These are phyloP conservation scores for Termitomyces sp. DNA, from an alignment of 768 basidiomycete genomes.

Conservation along the genomic window DNA sequence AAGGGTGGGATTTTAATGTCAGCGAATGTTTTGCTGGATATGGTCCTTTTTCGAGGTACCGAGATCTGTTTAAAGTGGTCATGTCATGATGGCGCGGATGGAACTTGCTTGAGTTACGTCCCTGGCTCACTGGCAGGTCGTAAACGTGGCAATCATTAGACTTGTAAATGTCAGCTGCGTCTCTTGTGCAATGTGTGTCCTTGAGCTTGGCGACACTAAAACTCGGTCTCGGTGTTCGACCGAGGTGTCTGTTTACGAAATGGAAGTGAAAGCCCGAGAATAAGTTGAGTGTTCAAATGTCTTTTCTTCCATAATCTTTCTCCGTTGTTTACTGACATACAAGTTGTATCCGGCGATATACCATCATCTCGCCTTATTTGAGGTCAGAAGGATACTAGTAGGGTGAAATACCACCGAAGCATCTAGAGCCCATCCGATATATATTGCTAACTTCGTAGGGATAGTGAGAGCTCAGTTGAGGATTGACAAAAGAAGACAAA, in stretches of 20 bases:
- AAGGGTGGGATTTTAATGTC: not conserved
- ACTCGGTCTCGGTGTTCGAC: too few relatives aligned
- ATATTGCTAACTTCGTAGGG: not conserved
- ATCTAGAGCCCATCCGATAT: not conserved
- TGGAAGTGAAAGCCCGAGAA: too few relatives aligned
- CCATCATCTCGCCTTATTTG: too few relatives aligned
- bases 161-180: not conserved
- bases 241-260: too few relatives aligned
- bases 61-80: not conserved
- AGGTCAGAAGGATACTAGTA: too few relatives aligned
- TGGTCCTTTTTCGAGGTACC: not conserved
- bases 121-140: too few relatives aligned
- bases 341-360: not conserved
- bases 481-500: too few relatives aligned
- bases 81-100: not conserved
- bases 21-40: not conserved
- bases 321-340: not conserved
- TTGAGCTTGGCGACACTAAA: not conserved
- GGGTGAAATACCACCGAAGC: too few relatives aligned
- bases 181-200: too few relatives aligned
- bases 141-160: not conserved
- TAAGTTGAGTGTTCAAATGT: too few relatives aligned
- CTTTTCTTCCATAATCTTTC: too few relatives aligned
- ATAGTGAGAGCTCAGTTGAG: too few relatives aligned
- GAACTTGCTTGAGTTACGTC: not conserved